Evolutionary conservation across 2,329 filamentous ascomycete species (phyloP).

Genomic region (Microdochium trichocladiopsis): DNA sequence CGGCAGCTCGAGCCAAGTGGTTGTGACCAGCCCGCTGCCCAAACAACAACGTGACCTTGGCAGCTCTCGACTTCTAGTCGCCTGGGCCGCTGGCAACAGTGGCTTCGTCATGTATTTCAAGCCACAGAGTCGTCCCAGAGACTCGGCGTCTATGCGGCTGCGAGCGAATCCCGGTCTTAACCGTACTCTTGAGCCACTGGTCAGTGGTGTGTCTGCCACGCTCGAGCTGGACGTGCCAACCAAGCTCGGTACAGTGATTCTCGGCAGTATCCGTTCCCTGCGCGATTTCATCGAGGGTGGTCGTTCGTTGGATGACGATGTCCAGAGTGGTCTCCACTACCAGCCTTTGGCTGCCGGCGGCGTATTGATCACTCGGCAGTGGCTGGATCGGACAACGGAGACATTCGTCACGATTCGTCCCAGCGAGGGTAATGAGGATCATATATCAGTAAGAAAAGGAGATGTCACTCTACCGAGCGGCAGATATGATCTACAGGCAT

Average conservation of each 20-base stretch:
- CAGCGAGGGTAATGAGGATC: slow-evolving; percentile 6
- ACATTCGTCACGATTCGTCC: slow-evolving; percentile 43
- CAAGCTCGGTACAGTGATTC: slow-evolving; percentile 44
- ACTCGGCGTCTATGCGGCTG: slow-evolving; percentile 40
- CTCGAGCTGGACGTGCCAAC: slow-evolving; percentile 53
- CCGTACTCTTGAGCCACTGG: slow-evolving; percentile 35
- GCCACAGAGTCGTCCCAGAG: slow-evolving; percentile 46
- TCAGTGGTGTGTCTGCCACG: slow-evolving; percentile 44
- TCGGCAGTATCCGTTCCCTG: slow-evolving; percentile 57
- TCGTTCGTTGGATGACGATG: slow-evolving; percentile 38
- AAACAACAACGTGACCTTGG: slow-evolving; percentile 48
- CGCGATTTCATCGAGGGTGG: slow-evolving; percentile 56
- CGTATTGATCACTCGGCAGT: slow-evolving; percentile 42
- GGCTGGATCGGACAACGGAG: slow-evolving; percentile 56
- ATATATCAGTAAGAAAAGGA: slow-evolving; percentile 1
- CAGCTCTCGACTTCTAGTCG: slow-evolving; percentile 49
- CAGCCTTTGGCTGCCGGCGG: slow-evolving; percentile 29
- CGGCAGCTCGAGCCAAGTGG: slow-evolving; percentile 49
- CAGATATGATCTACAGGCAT: slow-evolving; percentile 49
- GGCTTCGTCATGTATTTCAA: slow-evolving; percentile 50
- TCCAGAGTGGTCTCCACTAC: slow-evolving; percentile 47
- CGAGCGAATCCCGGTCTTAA: slow-evolving; percentile 37
- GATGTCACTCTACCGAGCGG: slow-evolving; percentile 31
- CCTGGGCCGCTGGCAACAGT: slow-evolving; percentile 61
- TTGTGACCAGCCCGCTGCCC: slow-evolving; percentile 49